Conservation (phyloP, 1,284 basidiomycete genomes). For the Fomitopsis schrenkii region DNA sequence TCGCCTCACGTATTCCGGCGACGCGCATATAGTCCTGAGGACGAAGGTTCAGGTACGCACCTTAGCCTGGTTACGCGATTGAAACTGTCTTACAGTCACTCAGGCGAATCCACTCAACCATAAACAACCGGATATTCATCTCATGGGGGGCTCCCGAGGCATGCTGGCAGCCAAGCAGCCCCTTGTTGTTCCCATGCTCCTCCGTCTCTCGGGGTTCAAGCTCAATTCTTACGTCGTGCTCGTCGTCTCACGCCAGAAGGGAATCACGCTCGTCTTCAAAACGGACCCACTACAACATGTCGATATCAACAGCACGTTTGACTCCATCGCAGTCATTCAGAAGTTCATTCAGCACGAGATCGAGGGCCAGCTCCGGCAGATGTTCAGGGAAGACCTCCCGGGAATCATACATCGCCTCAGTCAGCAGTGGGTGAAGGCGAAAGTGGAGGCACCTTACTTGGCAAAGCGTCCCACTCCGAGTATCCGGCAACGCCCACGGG, state of each 20-base stretch:
- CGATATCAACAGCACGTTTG: constrained; percentile 96
- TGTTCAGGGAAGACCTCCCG: constrained; percentile 97
- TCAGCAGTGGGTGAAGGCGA: constrained; percentile 91
- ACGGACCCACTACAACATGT: constrained; percentile 98
- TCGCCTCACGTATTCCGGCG: constrained; percentile 91
- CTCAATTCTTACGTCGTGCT: constrained; percentile 96
- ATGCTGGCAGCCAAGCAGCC: constrained; percentile 92
- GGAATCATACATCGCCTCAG: constrained; percentile 95
- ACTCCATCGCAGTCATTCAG: constrained; percentile 96
- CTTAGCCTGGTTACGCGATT: background rate
- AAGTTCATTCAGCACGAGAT: constrained; percentile 97
- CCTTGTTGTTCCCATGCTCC: constrained; percentile 95
- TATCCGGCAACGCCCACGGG: constrained; percentile 21
- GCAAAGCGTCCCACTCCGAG: constrained; percentile 40
- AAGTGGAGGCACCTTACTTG: constrained; percentile 77
- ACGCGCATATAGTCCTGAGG: constrained; percentile 93
- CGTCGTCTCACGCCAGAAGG: constrained; percentile 95
- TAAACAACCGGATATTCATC: constrained; percentile 78
- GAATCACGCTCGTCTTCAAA: constrained; percentile 99
- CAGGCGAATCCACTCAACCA: constrained; percentile 95
- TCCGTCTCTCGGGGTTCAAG: constrained; percentile 92
- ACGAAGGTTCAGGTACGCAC: constrained; percentile 88
- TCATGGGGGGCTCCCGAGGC: constrained; percentile 70
- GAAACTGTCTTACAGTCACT: background rate
- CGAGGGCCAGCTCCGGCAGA: constrained; percentile 93